phyloP scores from a whole-genome alignment of 148 eudicot genomes.

The Polygonum aviculare region DNA sequence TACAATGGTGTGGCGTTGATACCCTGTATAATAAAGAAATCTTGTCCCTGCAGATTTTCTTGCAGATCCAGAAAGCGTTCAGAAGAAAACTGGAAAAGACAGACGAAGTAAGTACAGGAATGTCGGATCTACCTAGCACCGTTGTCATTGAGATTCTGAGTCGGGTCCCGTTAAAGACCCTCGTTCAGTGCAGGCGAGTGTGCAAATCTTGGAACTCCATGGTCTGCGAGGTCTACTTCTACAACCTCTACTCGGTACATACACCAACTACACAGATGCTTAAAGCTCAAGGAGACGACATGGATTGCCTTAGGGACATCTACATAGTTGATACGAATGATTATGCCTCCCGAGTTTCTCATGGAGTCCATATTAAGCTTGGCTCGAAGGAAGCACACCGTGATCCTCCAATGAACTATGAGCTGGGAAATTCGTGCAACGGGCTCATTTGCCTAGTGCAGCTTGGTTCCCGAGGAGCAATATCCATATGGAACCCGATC shows the following conservation, averaged over 20 bases:
- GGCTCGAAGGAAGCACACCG: neutral
- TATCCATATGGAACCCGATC: constrained; percentile 29
- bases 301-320: constrained; percentile 11
- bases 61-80: neutral
- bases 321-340: constrained; percentile 13
- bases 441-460: constrained; percentile 30
- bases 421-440: constrained; percentile 33
- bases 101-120: neutral
- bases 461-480: constrained; percentile 18
- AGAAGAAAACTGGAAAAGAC: neutral
- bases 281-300: constrained; percentile 12
- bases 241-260: constrained; percentile 12
- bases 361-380: neutral
- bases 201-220: constrained; percentile 39
- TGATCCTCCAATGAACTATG: neutral
- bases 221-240: constrained; percentile 23
- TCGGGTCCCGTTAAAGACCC: constrained; percentile 26
- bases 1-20: neutral
- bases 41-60: neutral
- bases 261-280: constrained; percentile 20
- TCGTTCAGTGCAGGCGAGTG: constrained; percentile 28
- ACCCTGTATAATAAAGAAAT: neutral
- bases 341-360: neutral
- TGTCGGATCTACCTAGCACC: constrained; percentile 24
- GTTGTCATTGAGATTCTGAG: constrained; percentile 27